A percentile compares a stretch with the other conserved stretches of the same genome.
phyloP scores from a whole-genome alignment of 2,329 filamentous ascomycete genomes.

The Calcarisporium arbuscula region DNA sequence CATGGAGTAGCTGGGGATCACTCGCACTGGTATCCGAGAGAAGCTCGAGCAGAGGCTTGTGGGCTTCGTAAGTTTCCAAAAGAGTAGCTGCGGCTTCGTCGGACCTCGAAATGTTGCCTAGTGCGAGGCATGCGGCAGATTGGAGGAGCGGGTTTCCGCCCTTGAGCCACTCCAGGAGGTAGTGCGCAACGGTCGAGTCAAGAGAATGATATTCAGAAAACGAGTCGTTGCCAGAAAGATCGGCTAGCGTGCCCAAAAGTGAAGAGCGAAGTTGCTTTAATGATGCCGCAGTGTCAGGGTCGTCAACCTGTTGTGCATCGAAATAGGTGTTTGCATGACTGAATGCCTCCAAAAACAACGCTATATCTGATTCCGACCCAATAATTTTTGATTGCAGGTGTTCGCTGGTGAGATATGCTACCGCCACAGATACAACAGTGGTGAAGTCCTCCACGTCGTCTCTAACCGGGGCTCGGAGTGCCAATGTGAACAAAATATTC shows the following conservation, averaged over 20 bases:
- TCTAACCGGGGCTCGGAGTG: conserved; percentile 30
- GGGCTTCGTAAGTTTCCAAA: conserved; percentile 34
- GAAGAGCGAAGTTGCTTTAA: conserved; percentile 42
- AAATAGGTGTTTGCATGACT: conserved; percentile 40
- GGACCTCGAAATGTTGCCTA: conserved; percentile 57
- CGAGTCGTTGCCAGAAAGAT: conserved; percentile 43
- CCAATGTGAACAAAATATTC: conserved; percentile 42
- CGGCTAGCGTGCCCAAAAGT: conserved; percentile 45
- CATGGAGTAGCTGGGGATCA: conserved; percentile 49
- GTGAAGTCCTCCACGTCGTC: conserved; percentile 50
- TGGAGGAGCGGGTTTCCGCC: conserved; percentile 37
- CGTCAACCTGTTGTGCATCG: conserved; percentile 30
- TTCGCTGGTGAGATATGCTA: conserved; percentile 49
- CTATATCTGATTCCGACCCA: conserved; percentile 26
- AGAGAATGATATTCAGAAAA: conserved; percentile 39
- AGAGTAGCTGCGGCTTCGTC: conserved; percentile 47
- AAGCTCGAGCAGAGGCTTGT: conserved; percentile 38
- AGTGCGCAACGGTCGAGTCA: conserved; percentile 32
- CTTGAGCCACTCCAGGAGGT: conserved; percentile 42
- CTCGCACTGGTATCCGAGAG: conserved; percentile 33
- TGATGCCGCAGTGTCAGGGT: conserved; percentile 36
- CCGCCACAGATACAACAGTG: conserved; percentile 42
- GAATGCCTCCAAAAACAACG: conserved; percentile 42
- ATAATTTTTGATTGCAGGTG: conserved; percentile 45
- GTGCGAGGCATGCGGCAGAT: conserved; percentile 51